Evolutionary conservation across 352 stramenopile genomes (phyloP), one percentile per base, ranked within the genome.

Genomic region (Pelagophyceae sp.): DNA sequence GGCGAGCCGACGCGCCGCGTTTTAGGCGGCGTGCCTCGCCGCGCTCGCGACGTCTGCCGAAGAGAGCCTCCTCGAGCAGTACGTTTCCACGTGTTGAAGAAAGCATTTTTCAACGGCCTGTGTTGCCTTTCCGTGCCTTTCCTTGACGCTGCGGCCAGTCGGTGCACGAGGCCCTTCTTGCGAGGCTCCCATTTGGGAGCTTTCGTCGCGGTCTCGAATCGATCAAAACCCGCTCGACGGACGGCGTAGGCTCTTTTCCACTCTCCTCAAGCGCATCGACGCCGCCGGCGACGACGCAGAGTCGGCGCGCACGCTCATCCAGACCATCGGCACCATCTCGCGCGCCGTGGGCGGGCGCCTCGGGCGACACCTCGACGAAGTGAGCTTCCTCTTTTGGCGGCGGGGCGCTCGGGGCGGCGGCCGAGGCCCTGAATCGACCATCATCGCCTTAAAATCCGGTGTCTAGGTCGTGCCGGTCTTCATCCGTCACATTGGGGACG

Each of bases 381-480:
- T n/a, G n/a, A n/a, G n/a, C n/a, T n/a, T n/a, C n/a, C n/a, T n/a
- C n/a, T n/a, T n/a, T n/a, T n/a, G n/a, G n/a, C n/a, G n/a, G n/a
- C n/a, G n/a, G n/a, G n/a, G n/a, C n/a, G n/a, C n/a, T n/a, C n/a
- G n/a, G n/a, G n/a, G n/a, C n/a, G n/a, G n/a, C n/a, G n/a, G n/a
- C n/a, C n/a, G n/a, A n/a, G n/a, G n/a, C n/a, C n/a, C n/a, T n/a
- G n/a, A n/a, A n/a, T n/a, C n/a, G n/a, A n/a, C n/a, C n/a, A n/a
- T n/a, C n/a, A n/a, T n/a, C n/a, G n/a, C n/a, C n/a, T n/a, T n/a
- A n/a, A n/a, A n/a, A n/a, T n/a, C n/a, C n/a, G n/a, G n/a, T n/a
- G n/a, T n/a, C n/a, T n/a, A n/a, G 0, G 96, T 99, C 51, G 89
- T 99, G 50, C 93, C 94, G 3, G 96, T 99, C 61, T 93, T 99